Base-by-base conservation (phyloP, 2,329 filamentous ascomycete genomes). In the Colletotrichum limetticola region DNA sequence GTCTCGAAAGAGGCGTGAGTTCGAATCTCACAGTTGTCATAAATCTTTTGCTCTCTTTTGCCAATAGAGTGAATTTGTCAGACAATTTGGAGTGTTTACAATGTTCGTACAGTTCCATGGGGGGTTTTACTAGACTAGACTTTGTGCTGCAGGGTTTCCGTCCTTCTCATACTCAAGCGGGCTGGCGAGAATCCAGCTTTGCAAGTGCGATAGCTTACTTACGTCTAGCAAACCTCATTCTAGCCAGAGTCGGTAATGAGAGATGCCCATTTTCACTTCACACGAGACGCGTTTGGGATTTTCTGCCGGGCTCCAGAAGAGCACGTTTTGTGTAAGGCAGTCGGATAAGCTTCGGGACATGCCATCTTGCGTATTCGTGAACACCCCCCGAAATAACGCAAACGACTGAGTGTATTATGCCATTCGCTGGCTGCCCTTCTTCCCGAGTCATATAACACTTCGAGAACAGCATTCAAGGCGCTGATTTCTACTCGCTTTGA, bases 1-100 rank as follows among this genome's bases (percentile, higher is more conserved):
- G 71, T 72, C 60, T 72, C 66, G 71, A 64, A 72, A 72, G 71
- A 72, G 56, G 66, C 71, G 71, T 72, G 71, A 72, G 66, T 72
- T 72, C 71, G 71, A 72, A 72, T 72, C 70, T 72, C 70, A 72
- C 70, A 72, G 70, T 72, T 72, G 70, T 72, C 70, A 72, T 14
- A 9, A 5, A 32, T 35, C 19, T 35, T 63, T 63, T 35, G 8
- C n/a, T 2, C 6, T 56, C 19, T 28, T 19, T 14, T 16, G 4
- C 24, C 9, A 53, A 24, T 28, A 6, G n/a, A 26, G n/a, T 8
- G 7, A 22, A 9, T 53, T 4, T n/a, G 22, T 24, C 16, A 19
- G 37, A 6, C 16, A 19, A 19, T 2, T 42, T 19, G 16, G 14
- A 42, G 6, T 42, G 14, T 5, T 3, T 16, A 42, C 16, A 19